These are phyloP conservation scores for Pterocarpus macrocarpus DNA, from an alignment of 306 rosid species.

Conservation along the genomic window DNA sequence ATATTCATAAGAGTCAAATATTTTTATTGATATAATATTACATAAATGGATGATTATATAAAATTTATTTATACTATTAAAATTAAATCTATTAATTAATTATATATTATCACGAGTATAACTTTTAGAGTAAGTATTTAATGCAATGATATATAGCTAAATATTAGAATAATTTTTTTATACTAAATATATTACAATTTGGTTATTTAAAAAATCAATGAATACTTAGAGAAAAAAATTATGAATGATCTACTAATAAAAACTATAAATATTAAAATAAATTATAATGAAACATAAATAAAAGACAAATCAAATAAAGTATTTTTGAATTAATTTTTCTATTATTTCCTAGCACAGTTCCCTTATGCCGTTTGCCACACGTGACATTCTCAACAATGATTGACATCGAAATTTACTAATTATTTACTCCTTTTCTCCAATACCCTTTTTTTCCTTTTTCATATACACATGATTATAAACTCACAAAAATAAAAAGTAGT, in stretches of 20 bases:
- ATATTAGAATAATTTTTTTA: too few relatives aligned
- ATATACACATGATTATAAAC: not conserved
- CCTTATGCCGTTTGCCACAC: conserved; percentile 55
- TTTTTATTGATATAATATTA: too few relatives aligned
- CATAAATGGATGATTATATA: too few relatives aligned
- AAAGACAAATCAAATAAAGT: not conserved
- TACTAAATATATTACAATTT: too few relatives aligned
- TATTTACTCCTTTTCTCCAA: conserved; percentile 32
- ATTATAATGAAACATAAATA: not conserved
- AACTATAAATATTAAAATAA: too few relatives aligned
- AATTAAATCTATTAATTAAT: too few relatives aligned
- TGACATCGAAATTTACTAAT: conserved; percentile 47
- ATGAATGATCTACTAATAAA: too few relatives aligned
- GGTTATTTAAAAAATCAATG: not conserved
- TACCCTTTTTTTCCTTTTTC: not conserved
- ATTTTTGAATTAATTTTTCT: not conserved
- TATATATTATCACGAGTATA: too few relatives aligned
- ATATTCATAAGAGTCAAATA: too few relatives aligned
- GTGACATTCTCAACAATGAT: conserved; percentile 56
- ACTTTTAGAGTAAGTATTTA: too few relatives aligned
- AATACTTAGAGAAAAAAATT: not conserved
- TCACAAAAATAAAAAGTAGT: conserved; percentile 46
- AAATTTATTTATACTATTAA: too few relatives aligned
- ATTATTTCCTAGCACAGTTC: not conserved
- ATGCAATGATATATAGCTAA: too few relatives aligned